phyloP scores from a whole-genome alignment of 78 protist genomes.

The Speleostelium caveatum region DNA sequence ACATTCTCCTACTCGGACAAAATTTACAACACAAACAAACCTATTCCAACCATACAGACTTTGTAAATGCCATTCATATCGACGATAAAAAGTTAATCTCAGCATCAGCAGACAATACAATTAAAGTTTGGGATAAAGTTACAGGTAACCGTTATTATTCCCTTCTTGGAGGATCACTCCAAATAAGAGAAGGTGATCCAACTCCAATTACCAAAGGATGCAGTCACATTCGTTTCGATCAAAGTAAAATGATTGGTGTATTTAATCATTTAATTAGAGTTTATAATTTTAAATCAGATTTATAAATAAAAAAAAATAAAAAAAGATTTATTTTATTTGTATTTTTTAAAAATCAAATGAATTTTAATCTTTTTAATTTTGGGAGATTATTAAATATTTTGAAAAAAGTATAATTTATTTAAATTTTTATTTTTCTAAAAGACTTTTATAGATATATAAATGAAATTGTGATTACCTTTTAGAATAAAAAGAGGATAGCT shows the following conservation, averaged over 20 bases:
- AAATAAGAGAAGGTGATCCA: constrained; percentile 9
- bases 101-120: constrained; percentile 62
- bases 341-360: too few relatives aligned
- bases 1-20: not conserved
- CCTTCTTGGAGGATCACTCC: constrained; percentile 73
- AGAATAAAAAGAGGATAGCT: too few relatives aligned
- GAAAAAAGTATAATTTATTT: too few relatives aligned
- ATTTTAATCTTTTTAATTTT: too few relatives aligned
- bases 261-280: constrained; percentile 60
- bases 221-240: constrained; percentile 28
- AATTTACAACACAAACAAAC: not conserved
- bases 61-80: constrained; percentile 6
- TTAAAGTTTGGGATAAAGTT: constrained; percentile 71
- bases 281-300: constrained; percentile 61
- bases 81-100: constrained; percentile 64
- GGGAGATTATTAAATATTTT: too few relatives aligned
- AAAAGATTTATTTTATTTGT: too few relatives aligned
- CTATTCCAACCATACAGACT: constrained; percentile 25
- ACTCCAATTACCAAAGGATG: constrained; percentile 20
- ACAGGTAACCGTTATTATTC: constrained; percentile 43
- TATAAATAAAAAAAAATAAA: too few relatives aligned
- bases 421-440: too few relatives aligned
- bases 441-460: too few relatives aligned
- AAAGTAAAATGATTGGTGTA: constrained; percentile 53
- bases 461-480: too few relatives aligned